Evolutionary conservation across 192 early-diverging fungal genomes (phyloP).

Genomic region (Chytriomyces sp.): DNA sequence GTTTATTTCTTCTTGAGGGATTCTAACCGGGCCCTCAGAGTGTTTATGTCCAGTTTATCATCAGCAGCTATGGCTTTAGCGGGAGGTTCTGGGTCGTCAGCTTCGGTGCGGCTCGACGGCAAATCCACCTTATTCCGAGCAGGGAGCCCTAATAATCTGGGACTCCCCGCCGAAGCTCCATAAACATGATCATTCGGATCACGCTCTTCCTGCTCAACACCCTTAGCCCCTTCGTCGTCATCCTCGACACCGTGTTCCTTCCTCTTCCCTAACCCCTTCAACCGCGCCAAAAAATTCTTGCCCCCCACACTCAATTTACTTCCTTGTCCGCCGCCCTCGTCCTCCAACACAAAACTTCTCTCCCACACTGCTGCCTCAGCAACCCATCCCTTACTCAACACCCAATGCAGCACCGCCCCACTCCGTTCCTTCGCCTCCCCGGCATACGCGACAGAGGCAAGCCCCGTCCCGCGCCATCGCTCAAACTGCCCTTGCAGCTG

Average conservation of each 20-base stretch:
- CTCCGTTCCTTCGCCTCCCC: conserved; percentile 4
- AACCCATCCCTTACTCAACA: conserved; percentile 24
- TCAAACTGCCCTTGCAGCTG: conserved; percentile 17
- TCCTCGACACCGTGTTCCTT: neutral
- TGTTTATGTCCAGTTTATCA: neutral
- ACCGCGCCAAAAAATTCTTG: neutral
- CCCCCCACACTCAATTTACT: neutral
- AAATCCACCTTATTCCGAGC: neutral
- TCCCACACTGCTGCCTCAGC: conserved; percentile 16
- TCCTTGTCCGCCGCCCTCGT: neutral
- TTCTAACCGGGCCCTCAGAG: neutral
- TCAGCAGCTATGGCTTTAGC: neutral
- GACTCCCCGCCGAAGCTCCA: neutral
- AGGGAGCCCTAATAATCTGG: neutral
- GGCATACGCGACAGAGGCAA: neutral
- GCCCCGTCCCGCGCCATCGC: conserved; percentile 5
- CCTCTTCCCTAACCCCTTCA: neutral
- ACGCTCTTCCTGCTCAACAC: neutral
- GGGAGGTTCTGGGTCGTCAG: neutral
- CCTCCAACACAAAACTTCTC: neutral
- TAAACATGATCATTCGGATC: conserved; percentile 28
- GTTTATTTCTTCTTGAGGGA: neutral
- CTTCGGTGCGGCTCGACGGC: neutral
- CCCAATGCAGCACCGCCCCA: conserved; percentile 13
- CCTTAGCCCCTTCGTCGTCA: neutral